Base-by-base conservation (phyloP, 345 rosid species). In the Salix udensis region DNA sequence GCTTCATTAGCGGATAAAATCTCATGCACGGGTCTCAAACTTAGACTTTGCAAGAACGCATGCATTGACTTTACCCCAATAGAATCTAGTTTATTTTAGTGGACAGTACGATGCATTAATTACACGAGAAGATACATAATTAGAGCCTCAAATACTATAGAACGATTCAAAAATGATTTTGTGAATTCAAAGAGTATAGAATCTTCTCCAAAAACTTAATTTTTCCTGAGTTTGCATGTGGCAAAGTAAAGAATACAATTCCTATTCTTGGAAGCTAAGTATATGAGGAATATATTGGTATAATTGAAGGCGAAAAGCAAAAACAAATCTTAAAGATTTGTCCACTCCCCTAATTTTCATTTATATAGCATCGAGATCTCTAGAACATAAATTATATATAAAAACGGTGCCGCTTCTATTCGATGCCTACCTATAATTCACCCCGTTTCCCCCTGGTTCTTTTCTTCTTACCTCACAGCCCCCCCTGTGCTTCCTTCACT, bases 1-100 rank as follows among this genome's bases (percentile, higher is more conserved):
- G 68, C 37, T 26, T 34, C 37, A 34, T 34, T 34, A 5, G 4
- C 37, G 37, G 37, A 34, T 34, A 5, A 4, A 34, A 34, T 34
- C 36, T 36, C 50, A 18, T 19, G 7, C 46, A 30, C 16, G 13
- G 23, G 52, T 67, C 71, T 66, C 65, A 72, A 64, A 1, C 37
- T 55, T 66, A 62, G 75, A 77, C 75, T 77, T 71, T 37, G 6
- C 44, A 40, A 40, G 44, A 34, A 34, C 37, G 37, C 37, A 5
- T 34, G 9, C 19, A 48, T 48, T 48, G 9, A 48, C 52, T 34
- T 34, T 4, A 34, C 6, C 37, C 52, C 52, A 0, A 3, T 4
- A 4, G 19, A 48, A 2, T 28, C 52, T 48, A 13, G 16, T 48
- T 48, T 48, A 48, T 48, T 48, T 48, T 48, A 34, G 15, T 48